Base-by-base conservation (phyloP, 2,329 filamentous ascomycete genomes). In the Monilinia vaccinii-corymbosi region DNA sequence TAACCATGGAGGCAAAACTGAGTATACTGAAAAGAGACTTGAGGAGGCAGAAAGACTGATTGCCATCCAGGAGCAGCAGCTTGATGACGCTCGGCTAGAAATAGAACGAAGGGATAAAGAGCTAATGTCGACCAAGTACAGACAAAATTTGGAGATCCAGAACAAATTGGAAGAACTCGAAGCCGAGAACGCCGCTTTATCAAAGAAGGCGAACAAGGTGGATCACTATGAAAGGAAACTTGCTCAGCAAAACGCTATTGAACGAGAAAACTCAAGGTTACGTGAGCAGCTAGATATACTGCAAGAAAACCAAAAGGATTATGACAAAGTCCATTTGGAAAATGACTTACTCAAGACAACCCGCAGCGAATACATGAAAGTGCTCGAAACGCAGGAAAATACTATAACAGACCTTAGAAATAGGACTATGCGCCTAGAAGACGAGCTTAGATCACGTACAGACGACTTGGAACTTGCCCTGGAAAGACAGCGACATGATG, bases 1-100 rank as follows among this genome's bases (percentile, higher is more conserved):
- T 75, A 75, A 82, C 70, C 73, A 58, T 16, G 47, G 76, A 72
- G 76, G 75, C 71, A 81, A 75, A 70, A 79, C 75, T 25, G 76
- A 79, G 58, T 74, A 79, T 53, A 78, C 83, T 66, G 77, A 85
- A 65, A 74, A 75, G 47, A 80, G 81, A 65, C 75, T 86, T 28
- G 80, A 81, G 45, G 83, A 90, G 66, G 84, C 88, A 67, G 85
- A 89, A 71, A 80, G 86, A 61, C 77, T 90, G 53, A 91, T 92
- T 68, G 83, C 84, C 44, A 81, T 78, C 28, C 82, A 90, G 66
- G 88, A 92, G 71, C 79, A 80, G 23, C 81, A 88, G 66, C 74
- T 86, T 13, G 81, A 87, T 60, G 76, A 79, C 36, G 73, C 79
- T 62, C 74, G 75, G 21, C 70, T 75, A 18, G 71, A 74, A 3